Percentiles rank a stretch among this genome's conserved stretches.
Conservation (phyloP, 2,329 filamentous ascomycete genomes). For the Lasiodiplodia citricola region DNA sequence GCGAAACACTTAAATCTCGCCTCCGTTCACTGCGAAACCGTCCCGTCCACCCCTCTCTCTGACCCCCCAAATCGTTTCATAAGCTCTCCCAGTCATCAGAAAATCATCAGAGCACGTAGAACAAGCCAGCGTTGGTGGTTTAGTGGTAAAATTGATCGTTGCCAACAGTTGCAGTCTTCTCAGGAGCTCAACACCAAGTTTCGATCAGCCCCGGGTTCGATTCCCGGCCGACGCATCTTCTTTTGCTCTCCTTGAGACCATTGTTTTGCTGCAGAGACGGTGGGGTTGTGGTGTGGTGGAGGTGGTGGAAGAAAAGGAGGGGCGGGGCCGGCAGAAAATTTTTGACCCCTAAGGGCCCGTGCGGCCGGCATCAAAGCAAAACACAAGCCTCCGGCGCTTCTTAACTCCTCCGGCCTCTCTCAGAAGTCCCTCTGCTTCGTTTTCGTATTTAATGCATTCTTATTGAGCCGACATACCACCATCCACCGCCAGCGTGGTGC, state of each 20-base stretch:
- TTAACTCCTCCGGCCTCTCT: neutral
- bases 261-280: neutral
- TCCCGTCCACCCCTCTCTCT: too few species aligned
- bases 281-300: neutral
- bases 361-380: too few species aligned
- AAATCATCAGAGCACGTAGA: neutral
- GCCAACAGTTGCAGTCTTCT: neutral
- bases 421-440: neutral
- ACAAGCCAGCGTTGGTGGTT: neutral
- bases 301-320: neutral
- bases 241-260: neutral
- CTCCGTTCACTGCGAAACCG: too few species aligned
- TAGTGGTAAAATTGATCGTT: neutral
- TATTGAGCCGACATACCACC: slow-evolving; percentile 37
- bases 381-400: too few species aligned
- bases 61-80: too few species aligned
- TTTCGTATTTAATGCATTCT: neutral
- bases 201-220: slow-evolving; percentile 17
- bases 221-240: slow-evolving; percentile 12
- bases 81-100: too few species aligned
- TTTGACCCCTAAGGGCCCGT: too few species aligned
- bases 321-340: too few species aligned
- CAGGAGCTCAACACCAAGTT: neutral
- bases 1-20: too few species aligned
- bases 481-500: slow-evolving; percentile 47